A percentile compares a stretch with the other conserved stretches of the same genome.
Conservation (phyloP, 331 rosid species). For the Spiraea crenata region DNA sequence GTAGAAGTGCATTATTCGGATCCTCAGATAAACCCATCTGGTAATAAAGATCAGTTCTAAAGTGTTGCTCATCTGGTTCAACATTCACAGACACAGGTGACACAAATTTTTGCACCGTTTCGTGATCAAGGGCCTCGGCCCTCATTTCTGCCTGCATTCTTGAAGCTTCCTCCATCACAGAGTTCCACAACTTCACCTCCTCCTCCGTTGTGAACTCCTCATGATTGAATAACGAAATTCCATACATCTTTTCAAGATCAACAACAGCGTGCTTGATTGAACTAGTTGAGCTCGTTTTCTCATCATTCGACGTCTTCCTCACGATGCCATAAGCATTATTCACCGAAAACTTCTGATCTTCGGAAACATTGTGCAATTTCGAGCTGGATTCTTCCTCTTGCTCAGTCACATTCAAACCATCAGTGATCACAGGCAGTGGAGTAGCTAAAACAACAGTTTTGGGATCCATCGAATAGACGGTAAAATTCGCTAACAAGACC, state of each 20-base stretch:
- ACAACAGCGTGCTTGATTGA: constrained; percentile 12
- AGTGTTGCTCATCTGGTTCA: constrained; percentile 61
- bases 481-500: constrained; percentile 69
- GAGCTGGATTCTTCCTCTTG: constrained; percentile 7
- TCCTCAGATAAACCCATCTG: constrained; percentile 36
- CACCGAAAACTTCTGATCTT: neutral
- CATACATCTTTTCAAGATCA: constrained; percentile 16
- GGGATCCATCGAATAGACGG: constrained; percentile 46
- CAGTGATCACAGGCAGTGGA: constrained; percentile 19
- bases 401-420: constrained; percentile 1
- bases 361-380: constrained; percentile 7
- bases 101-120: constrained; percentile 32
- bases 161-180: constrained; percentile 53
- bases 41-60: constrained; percentile 54
- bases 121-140: constrained; percentile 37
- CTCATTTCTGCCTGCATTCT: constrained; percentile 38
- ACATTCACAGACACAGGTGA: constrained; percentile 50
- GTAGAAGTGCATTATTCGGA: constrained; percentile 60
- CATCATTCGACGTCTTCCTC: constrained; percentile 14
- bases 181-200: constrained; percentile 49
- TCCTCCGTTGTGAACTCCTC: constrained; percentile 38
- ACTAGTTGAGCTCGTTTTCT: constrained; percentile 6
- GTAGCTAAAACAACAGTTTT: constrained; percentile 28
- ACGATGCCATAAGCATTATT: constrained; percentile 13
- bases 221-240: constrained; percentile 22